Percentiles rank a stretch among this genome's conserved stretches.
phyloP scores from a whole-genome alignment of 768 basidiomycete genomes.

The Mrakia gelida region DNA sequence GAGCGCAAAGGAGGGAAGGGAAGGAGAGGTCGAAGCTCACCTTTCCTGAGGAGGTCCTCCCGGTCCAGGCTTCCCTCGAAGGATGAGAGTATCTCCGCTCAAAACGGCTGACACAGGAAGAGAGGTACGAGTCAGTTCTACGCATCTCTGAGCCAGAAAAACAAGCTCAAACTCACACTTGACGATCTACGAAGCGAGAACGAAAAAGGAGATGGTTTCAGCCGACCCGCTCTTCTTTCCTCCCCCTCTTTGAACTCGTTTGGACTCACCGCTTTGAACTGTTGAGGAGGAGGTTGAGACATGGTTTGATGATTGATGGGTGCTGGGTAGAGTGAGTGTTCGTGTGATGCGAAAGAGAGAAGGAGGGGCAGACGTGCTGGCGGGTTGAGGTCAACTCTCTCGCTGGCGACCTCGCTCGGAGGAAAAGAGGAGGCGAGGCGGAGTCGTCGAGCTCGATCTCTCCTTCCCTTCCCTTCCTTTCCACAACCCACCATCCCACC shows the following conservation, averaged over 20 bases:
- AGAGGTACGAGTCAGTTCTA: background rate
- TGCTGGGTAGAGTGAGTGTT: background rate
- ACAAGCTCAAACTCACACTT: background rate
- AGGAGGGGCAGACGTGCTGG: background rate
- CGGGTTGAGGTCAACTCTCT: background rate
- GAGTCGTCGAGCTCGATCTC: no score
- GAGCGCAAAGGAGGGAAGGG: background rate
- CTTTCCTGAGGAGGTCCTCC: background rate
- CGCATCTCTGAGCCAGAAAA: background rate
- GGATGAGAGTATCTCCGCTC: constrained; percentile 8
- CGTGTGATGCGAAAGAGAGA: background rate
- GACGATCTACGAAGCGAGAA: constrained; percentile 12
- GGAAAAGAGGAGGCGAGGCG: no score
- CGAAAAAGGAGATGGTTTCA: background rate
- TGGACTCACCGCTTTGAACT: constrained; percentile 18
- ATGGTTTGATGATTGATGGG: background rate
- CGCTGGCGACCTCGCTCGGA: background rate
- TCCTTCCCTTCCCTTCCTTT: background rate
- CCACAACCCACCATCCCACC: background rate
- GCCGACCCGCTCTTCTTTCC: background rate
- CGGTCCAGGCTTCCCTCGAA: background rate
- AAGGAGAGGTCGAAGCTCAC: background rate
- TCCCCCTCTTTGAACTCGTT: background rate
- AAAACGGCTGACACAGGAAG: background rate
- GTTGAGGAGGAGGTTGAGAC: constrained; percentile 1